Conservation (phyloP, 192 early-diverging fungal species). For the Linnemannia schmuckeri region DNA sequence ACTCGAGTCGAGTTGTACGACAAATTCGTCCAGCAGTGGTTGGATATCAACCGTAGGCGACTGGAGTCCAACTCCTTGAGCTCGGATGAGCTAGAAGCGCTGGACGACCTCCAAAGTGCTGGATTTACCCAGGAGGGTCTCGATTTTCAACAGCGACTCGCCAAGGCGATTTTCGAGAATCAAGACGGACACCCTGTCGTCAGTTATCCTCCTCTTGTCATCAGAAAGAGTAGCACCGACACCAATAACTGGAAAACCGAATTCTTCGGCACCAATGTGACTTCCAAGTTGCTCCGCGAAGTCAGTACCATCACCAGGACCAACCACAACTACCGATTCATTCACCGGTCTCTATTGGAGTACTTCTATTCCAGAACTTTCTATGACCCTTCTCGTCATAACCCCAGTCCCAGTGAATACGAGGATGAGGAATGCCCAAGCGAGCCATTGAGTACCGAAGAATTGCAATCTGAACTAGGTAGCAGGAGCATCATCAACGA, state of each 20-base stretch:
- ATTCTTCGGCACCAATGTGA: neutral
- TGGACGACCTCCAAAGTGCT: neutral
- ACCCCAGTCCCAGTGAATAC: neutral
- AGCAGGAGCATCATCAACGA: neutral
- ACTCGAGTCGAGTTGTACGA: slow-evolving; percentile 14
- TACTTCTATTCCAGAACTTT: slow-evolving; percentile 2
- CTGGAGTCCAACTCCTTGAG: neutral
- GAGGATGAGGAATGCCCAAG: neutral
- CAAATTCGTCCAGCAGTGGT: slow-evolving; percentile 9
- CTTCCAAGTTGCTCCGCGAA: neutral
- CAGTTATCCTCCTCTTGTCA: neutral
- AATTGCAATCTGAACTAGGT: neutral
- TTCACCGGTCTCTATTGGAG: slow-evolving; percentile 14
- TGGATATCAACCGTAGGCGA: neutral
- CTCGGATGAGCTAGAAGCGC: no score
- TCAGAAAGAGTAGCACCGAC: no score
- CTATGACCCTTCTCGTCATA: neutral
- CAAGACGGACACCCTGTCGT: neutral
- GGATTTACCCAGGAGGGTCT: neutral
- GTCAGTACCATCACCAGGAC: slow-evolving; percentile 2
- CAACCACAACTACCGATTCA: slow-evolving; percentile 9
- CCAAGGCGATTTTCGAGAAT: neutral
- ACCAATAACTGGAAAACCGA: neutral
- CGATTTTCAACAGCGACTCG: neutral
- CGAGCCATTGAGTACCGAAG: neutral